Conservation (phyloP, 495 filamentous ascomycete genomes). For the Lichenothelia convexa region DNA sequence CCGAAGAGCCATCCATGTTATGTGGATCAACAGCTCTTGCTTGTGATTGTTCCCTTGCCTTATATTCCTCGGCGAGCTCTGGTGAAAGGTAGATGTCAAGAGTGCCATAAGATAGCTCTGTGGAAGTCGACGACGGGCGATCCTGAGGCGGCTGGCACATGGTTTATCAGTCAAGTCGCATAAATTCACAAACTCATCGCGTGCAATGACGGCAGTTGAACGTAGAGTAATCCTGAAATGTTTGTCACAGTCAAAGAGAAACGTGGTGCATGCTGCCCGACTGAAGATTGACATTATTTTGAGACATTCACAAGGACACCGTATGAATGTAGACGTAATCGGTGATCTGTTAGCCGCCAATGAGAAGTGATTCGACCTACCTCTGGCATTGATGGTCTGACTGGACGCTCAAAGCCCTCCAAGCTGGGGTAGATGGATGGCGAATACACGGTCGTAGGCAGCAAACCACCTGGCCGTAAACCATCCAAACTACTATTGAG, state of each 20-base stretch:
- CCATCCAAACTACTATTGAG: constrained; percentile 1
- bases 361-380: constrained; percentile 4
- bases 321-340: not conserved
- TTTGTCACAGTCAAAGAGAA: not conserved
- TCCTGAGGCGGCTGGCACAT: no score
- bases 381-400: constrained; percentile 1
- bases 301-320: not conserved
- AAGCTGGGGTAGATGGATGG: constrained; percentile 5
- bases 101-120: no score
- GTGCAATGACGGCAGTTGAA: no score
- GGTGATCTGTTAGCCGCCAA: not conserved
- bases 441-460: constrained; percentile 5
- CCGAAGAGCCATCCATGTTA: no score
- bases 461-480: constrained; percentile 4
- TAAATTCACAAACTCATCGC: no score
- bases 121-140: no score
- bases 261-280: not conserved
- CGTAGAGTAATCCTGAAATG: no score
- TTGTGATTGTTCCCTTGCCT: no score
- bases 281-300: not conserved
- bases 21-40: no score
- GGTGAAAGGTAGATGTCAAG: no score
- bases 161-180: no score
- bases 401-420: not conserved
- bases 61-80: no score